These are phyloP conservation scores for Aspergillus homomorphus DNA, from an alignment of 495 filamentous ascomycete genomes.

Conservation along the genomic window DNA sequence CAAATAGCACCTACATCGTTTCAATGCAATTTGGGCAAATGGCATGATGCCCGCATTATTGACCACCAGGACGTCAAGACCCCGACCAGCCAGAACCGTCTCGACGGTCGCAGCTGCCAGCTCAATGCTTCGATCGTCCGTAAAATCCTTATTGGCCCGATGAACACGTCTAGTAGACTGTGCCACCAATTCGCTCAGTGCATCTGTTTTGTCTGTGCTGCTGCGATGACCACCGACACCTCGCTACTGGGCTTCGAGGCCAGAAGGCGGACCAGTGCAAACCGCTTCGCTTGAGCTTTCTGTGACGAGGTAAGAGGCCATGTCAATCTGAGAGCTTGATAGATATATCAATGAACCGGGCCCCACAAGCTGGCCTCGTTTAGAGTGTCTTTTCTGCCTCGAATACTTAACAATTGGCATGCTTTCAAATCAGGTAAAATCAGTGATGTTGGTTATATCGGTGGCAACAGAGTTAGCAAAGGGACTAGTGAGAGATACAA, in stretches of 20 bases:
- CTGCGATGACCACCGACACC: constrained; percentile 26
- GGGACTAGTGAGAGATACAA: no score
- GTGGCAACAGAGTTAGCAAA: no score
- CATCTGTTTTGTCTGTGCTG: constrained; percentile 14
- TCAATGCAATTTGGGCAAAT: background rate
- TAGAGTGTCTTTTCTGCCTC: no score
- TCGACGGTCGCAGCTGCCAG: background rate
- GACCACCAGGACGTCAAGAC: background rate
- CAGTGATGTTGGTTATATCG: no score
- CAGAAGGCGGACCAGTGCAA: constrained; percentile 11
- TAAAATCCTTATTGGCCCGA: background rate
- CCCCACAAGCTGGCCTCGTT: no score
- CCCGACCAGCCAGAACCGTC: background rate
- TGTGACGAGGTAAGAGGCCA: background rate
- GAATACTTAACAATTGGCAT: no score
- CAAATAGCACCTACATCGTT: background rate
- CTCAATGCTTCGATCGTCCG: background rate
- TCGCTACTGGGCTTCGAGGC: constrained; percentile 17
- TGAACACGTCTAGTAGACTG: background rate
- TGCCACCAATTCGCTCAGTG: background rate
- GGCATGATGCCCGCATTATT: background rate
- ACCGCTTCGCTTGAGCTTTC: background rate
- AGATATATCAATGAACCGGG: no score
- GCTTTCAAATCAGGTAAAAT: no score
- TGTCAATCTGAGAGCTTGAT: no score